Evolutionary conservation across 2,329 filamentous ascomycete genomes (phyloP).

Genomic region (Pseudogymnoascus verrucosus): DNA sequence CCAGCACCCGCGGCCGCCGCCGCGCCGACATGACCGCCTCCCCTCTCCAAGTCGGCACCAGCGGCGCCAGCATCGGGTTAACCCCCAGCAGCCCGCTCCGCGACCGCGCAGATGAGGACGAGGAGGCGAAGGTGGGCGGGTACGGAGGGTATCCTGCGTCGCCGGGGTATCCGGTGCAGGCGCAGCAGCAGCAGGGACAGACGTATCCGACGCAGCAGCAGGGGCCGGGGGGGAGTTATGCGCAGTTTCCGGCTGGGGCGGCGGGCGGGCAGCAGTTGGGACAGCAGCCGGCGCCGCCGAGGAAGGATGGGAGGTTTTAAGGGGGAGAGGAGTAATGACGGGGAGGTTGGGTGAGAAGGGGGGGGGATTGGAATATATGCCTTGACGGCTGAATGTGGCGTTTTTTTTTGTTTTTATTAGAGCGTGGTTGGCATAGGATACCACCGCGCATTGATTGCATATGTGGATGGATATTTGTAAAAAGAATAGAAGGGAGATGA

Average conservation of each 20-base stretch:
- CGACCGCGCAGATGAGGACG: not conserved
- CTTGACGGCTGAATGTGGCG: not conserved
- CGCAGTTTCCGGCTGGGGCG: not conserved
- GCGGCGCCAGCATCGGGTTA: not conserved
- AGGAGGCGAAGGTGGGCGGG: not conserved
- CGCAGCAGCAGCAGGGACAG: not conserved
- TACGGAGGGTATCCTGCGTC: not conserved
- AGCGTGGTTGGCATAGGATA: not conserved
- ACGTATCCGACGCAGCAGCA: not conserved
- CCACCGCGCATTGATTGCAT: not conserved
- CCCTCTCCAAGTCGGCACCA: constrained; percentile 15
- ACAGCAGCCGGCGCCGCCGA: not conserved
- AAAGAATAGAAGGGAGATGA: not conserved
- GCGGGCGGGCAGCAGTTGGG: not conserved
- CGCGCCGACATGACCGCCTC: not conserved
- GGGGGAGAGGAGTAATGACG: not conserved
- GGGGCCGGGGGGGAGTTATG: not conserved
- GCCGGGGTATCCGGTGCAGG: not conserved
- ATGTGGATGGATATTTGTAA: not conserved
- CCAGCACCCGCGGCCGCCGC: constrained; percentile 23
- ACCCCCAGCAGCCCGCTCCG: not conserved
- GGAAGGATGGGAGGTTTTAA: constrained; percentile 1
- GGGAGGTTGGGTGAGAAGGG: not conserved
- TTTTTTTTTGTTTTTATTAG: not conserved
- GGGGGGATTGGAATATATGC: not conserved